A percentile compares a stretch with the other conserved stretches of the same genome.
These are phyloP conservation scores for Boletus tomentosulus DNA, from an alignment of 768 basidiomycete species.

Conservation along the genomic window DNA sequence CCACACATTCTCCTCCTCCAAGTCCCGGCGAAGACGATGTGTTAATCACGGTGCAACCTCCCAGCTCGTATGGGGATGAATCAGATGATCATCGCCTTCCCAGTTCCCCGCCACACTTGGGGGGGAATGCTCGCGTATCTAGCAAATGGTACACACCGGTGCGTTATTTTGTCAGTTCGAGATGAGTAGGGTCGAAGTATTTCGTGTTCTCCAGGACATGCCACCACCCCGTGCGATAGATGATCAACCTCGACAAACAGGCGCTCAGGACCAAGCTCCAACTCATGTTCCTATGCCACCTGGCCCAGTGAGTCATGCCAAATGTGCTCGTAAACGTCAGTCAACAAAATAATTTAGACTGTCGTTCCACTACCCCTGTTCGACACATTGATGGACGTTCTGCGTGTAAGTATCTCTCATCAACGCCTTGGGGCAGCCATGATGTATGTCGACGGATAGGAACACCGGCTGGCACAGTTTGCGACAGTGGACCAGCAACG, in stretches of 20 bases:
- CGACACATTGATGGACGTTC: constrained; percentile 63
- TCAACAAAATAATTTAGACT: constrained; percentile 39
- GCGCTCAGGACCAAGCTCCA: constrained; percentile 23
- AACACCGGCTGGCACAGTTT: constrained; percentile 68
- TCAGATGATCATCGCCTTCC: constrained; percentile 10
- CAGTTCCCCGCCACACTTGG: constrained; percentile 17
- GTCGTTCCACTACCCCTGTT: constrained; percentile 63
- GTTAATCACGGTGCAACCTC: too few species aligned
- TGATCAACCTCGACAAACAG: constrained; percentile 13
- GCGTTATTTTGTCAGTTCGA: not conserved
- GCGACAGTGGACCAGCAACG: constrained; percentile 77
- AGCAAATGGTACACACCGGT: constrained; percentile 27
- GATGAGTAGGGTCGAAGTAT: not conserved
- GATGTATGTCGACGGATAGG: constrained; percentile 38
- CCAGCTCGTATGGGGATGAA: constrained; percentile 10
- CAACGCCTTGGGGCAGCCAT: not conserved
- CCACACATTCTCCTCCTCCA: not conserved
- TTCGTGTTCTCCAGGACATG: constrained; percentile 8
- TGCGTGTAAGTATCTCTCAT: constrained; percentile 45
- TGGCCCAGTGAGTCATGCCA: constrained; percentile 44
- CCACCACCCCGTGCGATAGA: constrained; percentile 14
- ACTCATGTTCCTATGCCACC: constrained; percentile 45
- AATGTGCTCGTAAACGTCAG: not conserved
- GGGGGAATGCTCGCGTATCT: not conserved
- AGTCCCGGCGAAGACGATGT: not conserved